These are phyloP conservation scores for Septoria linicola DNA, from an alignment of 2,329 filamentous ascomycete genomes.

Conservation along the genomic window DNA sequence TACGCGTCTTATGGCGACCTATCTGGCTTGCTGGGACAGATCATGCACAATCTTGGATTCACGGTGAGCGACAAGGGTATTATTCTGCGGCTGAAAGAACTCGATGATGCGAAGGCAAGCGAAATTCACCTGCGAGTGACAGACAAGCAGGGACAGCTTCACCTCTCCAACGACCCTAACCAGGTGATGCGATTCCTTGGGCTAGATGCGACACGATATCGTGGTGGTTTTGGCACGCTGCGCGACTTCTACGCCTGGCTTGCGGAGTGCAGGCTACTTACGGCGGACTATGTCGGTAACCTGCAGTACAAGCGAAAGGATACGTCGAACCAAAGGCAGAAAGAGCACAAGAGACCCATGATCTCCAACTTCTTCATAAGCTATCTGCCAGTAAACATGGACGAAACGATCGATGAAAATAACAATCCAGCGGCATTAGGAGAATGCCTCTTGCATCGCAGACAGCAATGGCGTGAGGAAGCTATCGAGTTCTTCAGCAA, in stretches of 20 bases:
- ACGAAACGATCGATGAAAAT: conserved; percentile 20
- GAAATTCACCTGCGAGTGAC: conserved; percentile 19
- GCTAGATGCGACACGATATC: conserved; percentile 54
- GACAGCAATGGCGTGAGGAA: conserved; percentile 52
- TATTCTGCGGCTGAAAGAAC: conserved; percentile 65
- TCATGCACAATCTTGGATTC: conserved; percentile 64
- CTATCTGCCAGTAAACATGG: conserved; percentile 57
- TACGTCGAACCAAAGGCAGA: conserved; percentile 56
- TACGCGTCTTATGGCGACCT: conserved; percentile 70
- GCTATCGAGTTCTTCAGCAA: conserved; percentile 48
- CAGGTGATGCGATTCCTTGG: conserved; percentile 63
- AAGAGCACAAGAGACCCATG: conserved; percentile 55
- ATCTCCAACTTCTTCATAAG: conserved; percentile 63
- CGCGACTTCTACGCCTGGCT: conserved; percentile 64
- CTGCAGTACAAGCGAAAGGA: conserved; percentile 34
- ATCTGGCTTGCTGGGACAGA: conserved; percentile 64
- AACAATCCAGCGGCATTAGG: not conserved
- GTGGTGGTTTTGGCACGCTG: conserved; percentile 54
- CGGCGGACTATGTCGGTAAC: conserved; percentile 38
- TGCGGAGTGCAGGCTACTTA: conserved; percentile 59
- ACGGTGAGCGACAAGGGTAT: conserved; percentile 64
- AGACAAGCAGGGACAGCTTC: conserved; percentile 54
- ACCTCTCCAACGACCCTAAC: conserved; percentile 58
- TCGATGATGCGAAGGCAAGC: conserved; percentile 57
- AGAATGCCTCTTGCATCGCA: conserved; percentile 22